phyloP scores from a whole-genome alignment of 176 grass and related monocot genomes.

The Cymbopogon citratus region DNA sequence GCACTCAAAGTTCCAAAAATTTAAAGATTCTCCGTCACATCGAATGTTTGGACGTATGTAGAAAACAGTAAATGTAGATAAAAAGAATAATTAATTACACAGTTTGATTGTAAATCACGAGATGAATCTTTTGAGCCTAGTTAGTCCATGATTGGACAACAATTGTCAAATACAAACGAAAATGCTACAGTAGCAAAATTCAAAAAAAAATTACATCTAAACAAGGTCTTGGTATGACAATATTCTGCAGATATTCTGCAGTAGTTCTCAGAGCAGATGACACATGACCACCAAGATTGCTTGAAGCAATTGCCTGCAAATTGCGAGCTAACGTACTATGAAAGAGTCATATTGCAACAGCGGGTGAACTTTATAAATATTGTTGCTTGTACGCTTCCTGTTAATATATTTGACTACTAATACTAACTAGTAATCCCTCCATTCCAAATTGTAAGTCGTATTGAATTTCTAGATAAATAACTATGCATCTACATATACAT shows the following conservation, averaged over 20 bases:
- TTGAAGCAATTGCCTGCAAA: background rate
- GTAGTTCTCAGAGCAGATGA: background rate
- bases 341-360: background rate
- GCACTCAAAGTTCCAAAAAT: no score
- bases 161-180: no score
- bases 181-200: no score
- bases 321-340: background rate
- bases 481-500: background rate
- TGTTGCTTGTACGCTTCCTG: background rate
- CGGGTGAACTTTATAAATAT: background rate
- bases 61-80: no score
- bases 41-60: no score
- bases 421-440: background rate
- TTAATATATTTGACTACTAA: background rate
- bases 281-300: background rate
- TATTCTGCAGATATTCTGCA: background rate
- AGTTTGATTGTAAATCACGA: no score
- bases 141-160: no score
- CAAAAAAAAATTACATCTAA: no score
- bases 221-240: background rate
- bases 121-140: no score
- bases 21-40: no score
- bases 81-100: no score
- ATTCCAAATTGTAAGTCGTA: no score
- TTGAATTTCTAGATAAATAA: background rate